Evolutionary conservation across 257 asterid species (phyloP), one percentile per base, ranked within the genome.

Genomic region (Agastache rugosa): DNA sequence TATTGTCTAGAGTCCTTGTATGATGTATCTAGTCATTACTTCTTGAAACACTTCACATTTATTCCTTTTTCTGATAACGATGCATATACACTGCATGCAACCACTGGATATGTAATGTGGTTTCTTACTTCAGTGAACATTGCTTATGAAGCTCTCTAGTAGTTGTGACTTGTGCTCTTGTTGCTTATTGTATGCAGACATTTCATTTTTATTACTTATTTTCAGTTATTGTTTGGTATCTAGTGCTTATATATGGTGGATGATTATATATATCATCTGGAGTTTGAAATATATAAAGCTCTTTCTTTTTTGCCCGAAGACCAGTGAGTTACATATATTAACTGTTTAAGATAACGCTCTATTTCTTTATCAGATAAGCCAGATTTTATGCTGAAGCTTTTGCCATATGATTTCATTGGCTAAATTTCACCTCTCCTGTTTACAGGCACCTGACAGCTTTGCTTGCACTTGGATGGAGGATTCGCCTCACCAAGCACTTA

Each of bases 401-500:
- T 59, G 12, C 3, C 35, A 74, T 50, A 70, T 59, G 45, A 14
- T 39, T 23, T 42, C 47, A 55, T 78, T 56, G 50, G 70, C 56
- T 74, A 23, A 34, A 55, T 69, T 3, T 70, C 47, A n/a, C 53
- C 44, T 48, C 41, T 63, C 58, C 59, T 77, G 35, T 65, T 71
- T 60, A 31, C 85, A 95, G 99, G 88, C 87, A 92, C 85, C 90
- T 95, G 84, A 95, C 97, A 25, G 64, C 90, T 48, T 78, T 84
- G 86, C 93, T 95, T 80, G 99, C 99, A 31, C 96, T 95, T 83
- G 99, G 97, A 81, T 95, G 99, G 99, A 92, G 98, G 74, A 95
- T 92, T 81, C 96, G 99, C 67, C 83, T 95, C 76, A 92, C 99
- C 76, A 88, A 87, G 82, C 97, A 95, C 86, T 81, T 95, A 51